These are phyloP conservation scores for Rubus parviflorus DNA, from an alignment of 306 rosid genomes.

Conservation along the genomic window DNA sequence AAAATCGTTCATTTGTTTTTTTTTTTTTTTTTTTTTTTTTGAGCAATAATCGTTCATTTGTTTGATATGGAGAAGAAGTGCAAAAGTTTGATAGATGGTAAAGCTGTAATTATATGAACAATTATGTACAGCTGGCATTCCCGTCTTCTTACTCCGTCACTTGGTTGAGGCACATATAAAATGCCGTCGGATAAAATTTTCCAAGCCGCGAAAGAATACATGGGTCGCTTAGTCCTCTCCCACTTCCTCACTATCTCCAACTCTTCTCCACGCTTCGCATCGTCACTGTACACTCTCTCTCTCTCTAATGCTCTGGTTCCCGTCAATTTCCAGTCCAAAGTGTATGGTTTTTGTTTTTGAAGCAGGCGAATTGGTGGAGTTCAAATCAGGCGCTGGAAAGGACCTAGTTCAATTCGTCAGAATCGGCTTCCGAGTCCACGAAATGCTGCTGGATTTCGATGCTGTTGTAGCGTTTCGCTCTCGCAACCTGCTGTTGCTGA, in stretches of 20 bases:
- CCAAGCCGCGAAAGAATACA: constrained; percentile 19
- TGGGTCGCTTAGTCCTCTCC: constrained; percentile 54
- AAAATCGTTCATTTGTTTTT: too few relatives aligned
- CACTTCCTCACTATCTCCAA: constrained; percentile 46
- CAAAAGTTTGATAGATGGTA: too few relatives aligned
- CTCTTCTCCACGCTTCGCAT: constrained; percentile 38
- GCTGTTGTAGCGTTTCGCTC: constrained; percentile 44
- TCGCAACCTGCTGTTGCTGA: constrained; percentile 35
- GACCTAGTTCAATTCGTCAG: constrained; percentile 26
- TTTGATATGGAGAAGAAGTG: too few relatives aligned
- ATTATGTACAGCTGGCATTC: too few relatives aligned
- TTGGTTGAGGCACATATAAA: not conserved
- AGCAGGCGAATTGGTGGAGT: constrained; percentile 45
- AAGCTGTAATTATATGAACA: too few relatives aligned
- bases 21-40: too few relatives aligned
- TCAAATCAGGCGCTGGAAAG: constrained; percentile 22
- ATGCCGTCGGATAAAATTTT: not conserved
- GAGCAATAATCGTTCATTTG: too few relatives aligned
- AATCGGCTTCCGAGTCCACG: constrained; percentile 24
- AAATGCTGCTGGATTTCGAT: constrained; percentile 32
- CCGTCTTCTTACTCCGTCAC: not conserved
- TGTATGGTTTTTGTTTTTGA: constrained; percentile 12
- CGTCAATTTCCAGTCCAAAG: not conserved
- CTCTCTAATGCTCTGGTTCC: not conserved
- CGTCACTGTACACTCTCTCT: constrained; percentile 38